phyloP scores from a whole-genome alignment of 225 moss, liverwort and hornwort genomes.

The Ulota crispa region DNA sequence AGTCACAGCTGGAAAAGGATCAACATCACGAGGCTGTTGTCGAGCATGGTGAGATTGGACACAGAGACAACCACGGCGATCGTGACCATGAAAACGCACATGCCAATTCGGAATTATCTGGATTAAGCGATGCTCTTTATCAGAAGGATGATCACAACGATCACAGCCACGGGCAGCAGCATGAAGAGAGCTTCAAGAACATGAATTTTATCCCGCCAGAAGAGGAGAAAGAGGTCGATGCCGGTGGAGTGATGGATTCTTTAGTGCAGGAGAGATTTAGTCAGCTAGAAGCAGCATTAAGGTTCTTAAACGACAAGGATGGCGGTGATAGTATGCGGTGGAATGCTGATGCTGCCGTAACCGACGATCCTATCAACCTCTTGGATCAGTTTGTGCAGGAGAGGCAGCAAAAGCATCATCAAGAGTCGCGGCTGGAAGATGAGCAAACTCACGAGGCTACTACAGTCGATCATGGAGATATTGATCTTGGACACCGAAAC shows the following conservation, averaged over 20 bases:
- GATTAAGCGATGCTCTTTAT: constrained; percentile 12
- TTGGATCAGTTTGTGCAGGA: constrained; percentile 30
- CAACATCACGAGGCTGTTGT: neutral
- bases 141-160: constrained; percentile 30
- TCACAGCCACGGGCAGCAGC: constrained; percentile 15
- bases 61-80: neutral
- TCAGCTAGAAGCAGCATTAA: constrained; percentile 37
- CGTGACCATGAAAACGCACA: constrained; percentile 19
- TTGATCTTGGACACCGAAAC: constrained; percentile 14
- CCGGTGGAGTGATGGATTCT: constrained; percentile 24
- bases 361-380: constrained; percentile 16
- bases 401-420: constrained; percentile 21
- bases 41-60: constrained; percentile 11
- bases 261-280: constrained; percentile 33
- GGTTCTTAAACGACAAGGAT: neutral
- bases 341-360: neutral
- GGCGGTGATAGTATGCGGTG: neutral
- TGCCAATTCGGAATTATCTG: constrained; percentile 20
- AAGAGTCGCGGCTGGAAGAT: constrained; percentile 8
- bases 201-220: constrained; percentile 36
- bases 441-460: constrained; percentile 12
- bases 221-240: constrained; percentile 25
- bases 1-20: constrained; percentile 13
- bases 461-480: neutral
- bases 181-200: constrained; percentile 19